phyloP scores from a whole-genome alignment of 352 stramenopile genomes.

The Pythium insidiosum region DNA sequence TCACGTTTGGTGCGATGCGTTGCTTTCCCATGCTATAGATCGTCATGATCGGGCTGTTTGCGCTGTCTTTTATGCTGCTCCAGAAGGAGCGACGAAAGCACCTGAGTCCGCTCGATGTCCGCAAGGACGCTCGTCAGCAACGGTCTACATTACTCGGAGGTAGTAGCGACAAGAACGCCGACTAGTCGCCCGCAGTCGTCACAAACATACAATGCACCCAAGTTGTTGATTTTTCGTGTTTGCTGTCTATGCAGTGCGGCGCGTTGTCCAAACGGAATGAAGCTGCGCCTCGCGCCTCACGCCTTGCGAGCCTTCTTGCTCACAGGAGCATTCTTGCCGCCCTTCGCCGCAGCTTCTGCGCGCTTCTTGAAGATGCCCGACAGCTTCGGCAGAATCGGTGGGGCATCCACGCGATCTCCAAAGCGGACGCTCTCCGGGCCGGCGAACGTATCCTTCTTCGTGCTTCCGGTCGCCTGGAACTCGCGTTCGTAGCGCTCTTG shows the following conservation, averaged over 20 bases:
- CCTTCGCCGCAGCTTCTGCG: slow-evolving; percentile 38
- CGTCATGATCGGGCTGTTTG: slow-evolving; percentile 37
- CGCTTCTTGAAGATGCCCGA: slow-evolving; percentile 76
- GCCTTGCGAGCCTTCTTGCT: slow-evolving; percentile 10
- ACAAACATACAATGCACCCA: too few relatives aligned
- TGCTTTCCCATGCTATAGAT: slow-evolving; percentile 18
- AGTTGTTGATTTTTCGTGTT: too few relatives aligned
- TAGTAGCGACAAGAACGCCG: slow-evolving; percentile 28
- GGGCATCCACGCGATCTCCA: slow-evolving; percentile 73
- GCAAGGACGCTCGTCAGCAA: slow-evolving; percentile 61
- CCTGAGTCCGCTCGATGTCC: slow-evolving; percentile 69
- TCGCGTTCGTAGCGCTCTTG: slow-evolving; percentile 74
- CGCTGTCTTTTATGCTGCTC: slow-evolving; percentile 35
- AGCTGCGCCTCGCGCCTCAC: background rate
- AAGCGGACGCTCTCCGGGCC: slow-evolving; percentile 53
- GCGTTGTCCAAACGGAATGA: background rate
- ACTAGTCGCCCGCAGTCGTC: slow-evolving; percentile 15
- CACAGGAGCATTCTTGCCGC: slow-evolving; percentile 8
- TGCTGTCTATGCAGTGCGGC: too few relatives aligned
- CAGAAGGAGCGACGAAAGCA: slow-evolving; percentile 62
- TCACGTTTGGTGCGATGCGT: background rate
- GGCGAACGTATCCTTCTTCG: slow-evolving; percentile 72
- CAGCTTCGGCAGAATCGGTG: slow-evolving; percentile 74
- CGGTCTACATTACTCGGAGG: slow-evolving; percentile 28
- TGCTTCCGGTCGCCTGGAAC: slow-evolving; percentile 55